Base-by-base conservation (phyloP, 1,139 yeast species). In the Yamadazyma mexicana region DNA sequence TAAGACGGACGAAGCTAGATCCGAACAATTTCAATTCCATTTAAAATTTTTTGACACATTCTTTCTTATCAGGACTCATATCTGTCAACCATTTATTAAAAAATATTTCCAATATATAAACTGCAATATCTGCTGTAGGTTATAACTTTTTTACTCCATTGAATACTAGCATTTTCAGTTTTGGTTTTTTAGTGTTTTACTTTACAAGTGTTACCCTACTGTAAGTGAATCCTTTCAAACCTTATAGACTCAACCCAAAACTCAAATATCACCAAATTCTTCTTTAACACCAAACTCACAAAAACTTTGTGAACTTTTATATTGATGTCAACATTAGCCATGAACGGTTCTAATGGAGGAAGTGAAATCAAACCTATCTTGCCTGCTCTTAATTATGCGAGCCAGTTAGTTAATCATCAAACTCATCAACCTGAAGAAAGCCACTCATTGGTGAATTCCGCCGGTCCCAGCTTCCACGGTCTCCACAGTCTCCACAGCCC, bases 321-420 rank as follows among this genome's bases (percentile, higher is more conserved):
- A 12, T 12, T 26, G n/a, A 26, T 26, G 29, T 6, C 16, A 26
- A 9, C 27, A 6, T 24, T 24, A 9, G 12, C 27, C 27, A 26
- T 20, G 22, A 20, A 20, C 22, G 22, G 22, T 5, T 6, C 22
- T 8, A 20, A 20, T 20, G 20, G 18, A 22, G 9, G 16, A 20
- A 20, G 22, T 8, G 50, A 48, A 4, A 33, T 48, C 6, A 48
- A 48, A 33, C 53, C 50, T 2, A 38, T 47, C 9, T 45, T 49
- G 27, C 53, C 53, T 11, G 39, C 53, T 5, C 34, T 49, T 30
- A 37, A 35, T 17, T 38, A 42, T 25, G 30, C 22, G 22, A 8
- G 22, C 27, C 12, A 10, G 27, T 18, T 12, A 7, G 23, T 14
- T 10, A 30, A 17, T 23, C 28, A 18, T 40, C 42, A 20, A 8